These are phyloP conservation scores for Tylopilus balloui DNA, from an alignment of 768 basidiomycete genomes.

Conservation along the genomic window DNA sequence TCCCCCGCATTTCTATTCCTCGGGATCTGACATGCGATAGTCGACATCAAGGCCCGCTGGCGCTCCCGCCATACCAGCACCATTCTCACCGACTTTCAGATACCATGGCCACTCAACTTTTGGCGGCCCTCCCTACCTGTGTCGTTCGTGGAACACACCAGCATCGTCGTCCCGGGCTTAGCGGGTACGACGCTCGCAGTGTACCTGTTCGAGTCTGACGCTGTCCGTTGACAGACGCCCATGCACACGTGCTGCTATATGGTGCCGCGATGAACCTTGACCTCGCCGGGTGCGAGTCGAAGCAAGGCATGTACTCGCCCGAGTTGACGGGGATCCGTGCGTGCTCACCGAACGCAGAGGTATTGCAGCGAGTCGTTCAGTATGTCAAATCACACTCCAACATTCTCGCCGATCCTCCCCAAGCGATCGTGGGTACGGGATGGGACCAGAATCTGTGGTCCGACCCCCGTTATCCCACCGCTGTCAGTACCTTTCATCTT, in stretches of 20 bases:
- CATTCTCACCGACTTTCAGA: constrained; percentile 6
- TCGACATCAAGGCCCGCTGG: constrained; percentile 26
- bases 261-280: constrained; percentile 65
- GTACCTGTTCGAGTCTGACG: background rate
- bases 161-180: constrained; percentile 67
- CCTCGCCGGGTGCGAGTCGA: constrained; percentile 52
- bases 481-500: constrained; percentile 43
- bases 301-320: constrained; percentile 48
- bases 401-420: constrained; percentile 44
- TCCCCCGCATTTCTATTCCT: background rate
- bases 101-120: constrained; percentile 24
- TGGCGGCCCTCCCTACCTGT: constrained; percentile 20
- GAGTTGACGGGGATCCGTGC: no score
- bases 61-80: background rate
- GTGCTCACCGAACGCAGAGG: constrained; percentile 39
- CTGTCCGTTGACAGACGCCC: constrained; percentile 51
- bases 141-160: constrained; percentile 29
- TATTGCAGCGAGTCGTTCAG: constrained; percentile 53
- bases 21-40: constrained; percentile 10
- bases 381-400: constrained; percentile 59
- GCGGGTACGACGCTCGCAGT: constrained; percentile 44
- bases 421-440: constrained; percentile 83
- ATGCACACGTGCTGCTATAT: constrained; percentile 73
- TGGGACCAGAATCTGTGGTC: constrained; percentile 92
- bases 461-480: constrained; percentile 60